A percentile compares a stretch with the other conserved stretches of the same genome.
Conservation (phyloP, 129 eudicot genomes). For the Chrysanthemum makinoi region DNA sequence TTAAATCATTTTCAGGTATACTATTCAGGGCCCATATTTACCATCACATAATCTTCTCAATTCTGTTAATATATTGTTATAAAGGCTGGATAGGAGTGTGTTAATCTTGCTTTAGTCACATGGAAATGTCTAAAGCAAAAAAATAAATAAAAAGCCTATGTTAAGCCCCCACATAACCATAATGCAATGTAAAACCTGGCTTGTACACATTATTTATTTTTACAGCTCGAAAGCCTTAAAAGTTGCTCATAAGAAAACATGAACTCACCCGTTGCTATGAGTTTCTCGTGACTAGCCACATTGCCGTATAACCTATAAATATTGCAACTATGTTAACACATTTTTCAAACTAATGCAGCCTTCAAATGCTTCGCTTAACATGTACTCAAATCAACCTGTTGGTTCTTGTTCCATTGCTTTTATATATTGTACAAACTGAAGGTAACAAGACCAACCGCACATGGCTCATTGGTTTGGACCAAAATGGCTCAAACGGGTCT, state of each 20-base stretch:
- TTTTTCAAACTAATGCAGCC: constrained; percentile 29
- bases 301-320: constrained; percentile 39
- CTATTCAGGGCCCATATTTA: constrained; percentile 12
- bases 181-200: constrained; percentile 23
- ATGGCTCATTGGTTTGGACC: constrained; percentile 25
- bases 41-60: not conserved
- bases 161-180: constrained; percentile 16
- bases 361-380: constrained; percentile 30
- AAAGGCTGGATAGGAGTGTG: constrained; percentile 24
- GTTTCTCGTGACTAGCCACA: not conserved
- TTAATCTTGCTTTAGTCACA: constrained; percentile 41
- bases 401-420: constrained; percentile 25
- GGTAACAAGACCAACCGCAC: constrained; percentile 21
- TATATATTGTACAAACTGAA: constrained; percentile 14
- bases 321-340: not conserved
- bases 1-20: constrained; percentile 16
- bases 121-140: constrained; percentile 18
- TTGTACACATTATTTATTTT: constrained; percentile 26
- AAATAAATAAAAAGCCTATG: constrained; percentile 13
- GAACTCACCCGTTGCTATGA: constrained; percentile 30
- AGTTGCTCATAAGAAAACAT: constrained; percentile 39
- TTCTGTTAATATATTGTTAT: constrained; percentile 9
- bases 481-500: constrained; percentile 25
- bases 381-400: constrained; percentile 14
- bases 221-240: constrained; percentile 30